Base-by-base conservation (phyloP, 78 protist genomes). In the Tieghemostelium lacteum region DNA sequence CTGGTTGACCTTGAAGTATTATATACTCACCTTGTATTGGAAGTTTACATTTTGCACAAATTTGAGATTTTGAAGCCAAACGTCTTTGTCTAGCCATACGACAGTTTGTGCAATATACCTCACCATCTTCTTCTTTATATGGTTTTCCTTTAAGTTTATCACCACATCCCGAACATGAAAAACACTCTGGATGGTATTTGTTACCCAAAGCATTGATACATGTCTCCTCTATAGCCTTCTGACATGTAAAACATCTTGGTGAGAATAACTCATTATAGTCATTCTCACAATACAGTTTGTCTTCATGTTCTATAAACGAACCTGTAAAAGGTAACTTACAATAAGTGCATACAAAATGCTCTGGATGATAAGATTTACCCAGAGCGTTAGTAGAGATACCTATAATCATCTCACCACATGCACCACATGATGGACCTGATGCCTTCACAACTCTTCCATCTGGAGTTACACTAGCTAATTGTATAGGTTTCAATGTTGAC, bases 41-140 rank as follows among this genome's bases (percentile, higher is more conserved):
- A 22, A 67, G 24, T 75, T 93, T 93, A 45, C 95, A 93, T 54
- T 75, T 77, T 42, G 91, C 89, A 60, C 95, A 93, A 16, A 93
- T 62, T 49, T 93, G 70, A 2, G 57, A 45, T 45, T 80, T 74
- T 17, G 83, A 62, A 14, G 74, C 92, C 22, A 77, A 49, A 55
- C 83, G 57, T 52, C 83, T 67, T 58, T 67, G 74, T 36, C 78
- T 54, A 1, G 88, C 75, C 6, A 64, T 40, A 34, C 86, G 73
- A 55, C 95, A 93, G 2, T 87, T 2, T 22, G 49, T 78, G 45
- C 95, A 93, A 66, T 93, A 93, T 0, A 69, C 75, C n/a, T 93
- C 95, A 1, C 93, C 95, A 40, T 85, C 93, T 49, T 87, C 94
- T n/a, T 93, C 95, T 34, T 74, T 93, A 62, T 74, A 93, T 26